A percentile compares a stretch with the other conserved stretches of the same genome.
Conservation (phyloP, 441 rosid genomes). For the Aleurites moluccanus region DNA sequence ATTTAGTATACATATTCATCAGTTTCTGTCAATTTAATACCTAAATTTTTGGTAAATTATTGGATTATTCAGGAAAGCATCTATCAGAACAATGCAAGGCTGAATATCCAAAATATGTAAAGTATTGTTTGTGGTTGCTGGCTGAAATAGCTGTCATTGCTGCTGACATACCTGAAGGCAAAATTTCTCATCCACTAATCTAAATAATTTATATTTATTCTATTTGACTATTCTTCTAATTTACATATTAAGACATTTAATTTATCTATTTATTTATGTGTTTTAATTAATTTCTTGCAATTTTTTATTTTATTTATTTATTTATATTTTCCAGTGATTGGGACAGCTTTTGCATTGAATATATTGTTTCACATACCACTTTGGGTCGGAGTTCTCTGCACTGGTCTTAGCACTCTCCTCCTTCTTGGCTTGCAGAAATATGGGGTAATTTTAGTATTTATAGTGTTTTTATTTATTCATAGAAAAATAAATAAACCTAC, state of each 20-base stretch:
- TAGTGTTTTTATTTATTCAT: no score
- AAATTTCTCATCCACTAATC: background rate
- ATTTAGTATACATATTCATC: no score
- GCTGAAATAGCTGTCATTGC: slow-evolving; percentile 66
- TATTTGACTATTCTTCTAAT: background rate
- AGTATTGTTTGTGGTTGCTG: slow-evolving; percentile 57
- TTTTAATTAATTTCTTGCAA: background rate
- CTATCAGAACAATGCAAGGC: slow-evolving; percentile 56
- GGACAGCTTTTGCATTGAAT: slow-evolving; percentile 68
- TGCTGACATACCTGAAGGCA: slow-evolving; percentile 73
- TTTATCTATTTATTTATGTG: no score
- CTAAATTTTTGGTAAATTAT: background rate
- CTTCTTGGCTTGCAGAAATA: slow-evolving; percentile 68
- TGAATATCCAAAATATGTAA: slow-evolving; percentile 56
- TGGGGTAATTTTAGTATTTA: slow-evolving; percentile 44
- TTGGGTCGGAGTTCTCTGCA: slow-evolving; percentile 59
- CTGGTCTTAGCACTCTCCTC: slow-evolving; percentile 62
- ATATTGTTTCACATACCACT: slow-evolving; percentile 54
- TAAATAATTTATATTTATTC: background rate
- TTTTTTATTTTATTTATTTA: background rate
- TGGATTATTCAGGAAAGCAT: slow-evolving; percentile 45
- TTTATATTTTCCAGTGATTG: slow-evolving; percentile 43
- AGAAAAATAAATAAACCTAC: no score
- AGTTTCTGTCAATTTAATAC: background rate
- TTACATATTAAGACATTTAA: no score